These are phyloP conservation scores for Suhomyces kunorum DNA, from an alignment of 1,139 yeast species.

Conservation along the genomic window DNA sequence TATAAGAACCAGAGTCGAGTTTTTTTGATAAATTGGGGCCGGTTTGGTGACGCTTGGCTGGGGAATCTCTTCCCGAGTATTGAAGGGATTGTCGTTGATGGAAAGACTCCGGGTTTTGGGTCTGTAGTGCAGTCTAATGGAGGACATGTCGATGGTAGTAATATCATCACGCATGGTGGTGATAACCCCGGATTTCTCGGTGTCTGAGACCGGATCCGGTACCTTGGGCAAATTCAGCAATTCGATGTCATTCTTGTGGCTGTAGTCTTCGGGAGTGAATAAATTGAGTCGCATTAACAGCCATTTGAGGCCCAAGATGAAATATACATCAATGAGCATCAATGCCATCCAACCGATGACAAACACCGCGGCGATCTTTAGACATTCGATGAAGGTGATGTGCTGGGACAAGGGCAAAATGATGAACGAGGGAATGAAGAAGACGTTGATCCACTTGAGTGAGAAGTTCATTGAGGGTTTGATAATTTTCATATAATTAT, in stretches of 20 bases:
- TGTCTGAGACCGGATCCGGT: not conserved
- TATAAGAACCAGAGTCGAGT: not conserved
- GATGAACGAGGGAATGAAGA: constrained; percentile 76
- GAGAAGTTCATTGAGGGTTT: constrained; percentile 71
- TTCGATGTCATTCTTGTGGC: constrained; percentile 23
- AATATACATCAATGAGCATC: constrained; percentile 45
- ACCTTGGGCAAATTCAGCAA: constrained; percentile 2
- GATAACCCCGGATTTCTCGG: constrained; percentile 18
- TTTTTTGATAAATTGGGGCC: constrained; percentile 21
- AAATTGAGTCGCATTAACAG: constrained; percentile 23
- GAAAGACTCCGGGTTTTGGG: constrained; percentile 11
- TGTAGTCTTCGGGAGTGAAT: constrained; percentile 16
- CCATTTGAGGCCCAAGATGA: constrained; percentile 35
- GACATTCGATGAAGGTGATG: constrained; percentile 66
- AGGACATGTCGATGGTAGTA: constrained; percentile 34
- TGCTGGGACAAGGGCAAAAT: constrained; percentile 66
- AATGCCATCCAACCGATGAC: constrained; percentile 60
- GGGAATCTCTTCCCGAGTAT: constrained; percentile 3
- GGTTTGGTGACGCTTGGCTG: constrained; percentile 20
- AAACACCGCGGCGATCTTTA: constrained; percentile 74
- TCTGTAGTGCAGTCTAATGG: constrained; percentile 20
- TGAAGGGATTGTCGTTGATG: constrained; percentile 12
- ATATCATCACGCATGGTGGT: constrained; percentile 40
- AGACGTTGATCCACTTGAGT: constrained; percentile 74
- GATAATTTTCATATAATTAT: constrained; percentile 47